Conservation (phyloP, 345 rosid species). For the Syzygium aqueum region DNA sequence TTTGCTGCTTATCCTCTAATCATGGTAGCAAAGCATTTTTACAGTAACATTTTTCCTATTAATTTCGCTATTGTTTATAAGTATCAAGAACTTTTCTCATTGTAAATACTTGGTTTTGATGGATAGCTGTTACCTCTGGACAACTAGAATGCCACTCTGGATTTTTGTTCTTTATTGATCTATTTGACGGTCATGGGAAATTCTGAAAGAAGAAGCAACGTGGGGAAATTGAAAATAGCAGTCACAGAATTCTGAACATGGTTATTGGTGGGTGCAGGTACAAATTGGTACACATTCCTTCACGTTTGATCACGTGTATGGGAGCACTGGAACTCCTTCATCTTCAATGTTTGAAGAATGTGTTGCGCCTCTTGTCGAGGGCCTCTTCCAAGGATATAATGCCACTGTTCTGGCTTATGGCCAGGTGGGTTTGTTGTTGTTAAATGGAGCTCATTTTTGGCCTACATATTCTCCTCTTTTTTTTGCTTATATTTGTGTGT, state of each 20-base stretch:
- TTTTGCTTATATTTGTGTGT: constrained; percentile 4
- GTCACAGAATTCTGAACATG: background rate
- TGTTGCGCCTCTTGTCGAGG: constrained; percentile 78
- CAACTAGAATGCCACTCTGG: background rate
- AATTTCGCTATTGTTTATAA: background rate
- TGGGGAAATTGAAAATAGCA: background rate
- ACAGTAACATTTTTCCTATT: background rate
- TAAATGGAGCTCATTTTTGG: background rate
- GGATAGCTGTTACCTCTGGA: background rate
- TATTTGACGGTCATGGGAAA: background rate
- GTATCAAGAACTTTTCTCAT: background rate
- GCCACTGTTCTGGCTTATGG: constrained; percentile 99
- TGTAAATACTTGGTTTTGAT: background rate
- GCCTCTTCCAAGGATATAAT: constrained; percentile 97
- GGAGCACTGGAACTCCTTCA: constrained; percentile 74
- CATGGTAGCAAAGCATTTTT: background rate
- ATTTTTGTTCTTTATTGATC: background rate
- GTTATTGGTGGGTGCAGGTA: constrained; percentile 38
- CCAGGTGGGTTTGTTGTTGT: constrained; percentile 44
- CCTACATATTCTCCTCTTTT: background rate
- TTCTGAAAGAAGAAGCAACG: background rate
- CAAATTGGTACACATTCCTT: constrained; percentile 95
- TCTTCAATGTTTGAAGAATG: constrained; percentile 90
- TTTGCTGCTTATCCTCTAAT: background rate
- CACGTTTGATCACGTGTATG: constrained; percentile 97